Percentiles rank a stretch among this genome's conserved stretches.
phyloP scores from a whole-genome alignment of 2,329 filamentous ascomycete genomes.

The Aureobasidium sp. region DNA sequence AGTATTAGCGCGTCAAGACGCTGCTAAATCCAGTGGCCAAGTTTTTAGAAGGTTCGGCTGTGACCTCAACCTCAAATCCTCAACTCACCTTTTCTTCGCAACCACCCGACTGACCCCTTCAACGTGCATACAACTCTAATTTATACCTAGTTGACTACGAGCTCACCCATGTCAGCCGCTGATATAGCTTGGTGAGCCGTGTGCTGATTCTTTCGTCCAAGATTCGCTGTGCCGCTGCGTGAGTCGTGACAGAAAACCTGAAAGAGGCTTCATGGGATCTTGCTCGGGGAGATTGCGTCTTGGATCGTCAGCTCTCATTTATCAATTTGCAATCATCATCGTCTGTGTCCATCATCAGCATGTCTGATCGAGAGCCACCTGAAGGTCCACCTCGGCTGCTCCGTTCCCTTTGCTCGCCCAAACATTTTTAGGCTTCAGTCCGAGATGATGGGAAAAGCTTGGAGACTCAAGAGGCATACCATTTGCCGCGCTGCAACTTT shows the following conservation, averaged over 20 bases:
- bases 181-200: background rate
- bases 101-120: background rate
- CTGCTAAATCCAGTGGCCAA: constrained; percentile 7
- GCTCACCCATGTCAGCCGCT: constrained; percentile 1
- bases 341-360: background rate
- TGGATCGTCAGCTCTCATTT: constrained; percentile 12
- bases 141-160: background rate
- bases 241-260: background rate
- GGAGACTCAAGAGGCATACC: background rate
- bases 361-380: background rate
- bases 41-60: constrained; percentile 5
- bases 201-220: background rate
- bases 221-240: background rate
- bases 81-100: constrained; percentile 1
- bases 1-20: background rate
- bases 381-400: background rate
- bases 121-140: constrained; percentile 15
- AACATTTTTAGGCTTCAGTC: background rate
- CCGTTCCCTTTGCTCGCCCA: no score
- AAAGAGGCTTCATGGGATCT: background rate
- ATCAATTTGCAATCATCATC: background rate
- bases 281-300: constrained; percentile 4
- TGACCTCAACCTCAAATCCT: constrained; percentile 15
- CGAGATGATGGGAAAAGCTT: constrained; percentile 6
- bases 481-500: constrained; percentile 2